Base-by-base conservation (phyloP, 2,329 filamentous ascomycete species). In the Exophiala sp. region DNA sequence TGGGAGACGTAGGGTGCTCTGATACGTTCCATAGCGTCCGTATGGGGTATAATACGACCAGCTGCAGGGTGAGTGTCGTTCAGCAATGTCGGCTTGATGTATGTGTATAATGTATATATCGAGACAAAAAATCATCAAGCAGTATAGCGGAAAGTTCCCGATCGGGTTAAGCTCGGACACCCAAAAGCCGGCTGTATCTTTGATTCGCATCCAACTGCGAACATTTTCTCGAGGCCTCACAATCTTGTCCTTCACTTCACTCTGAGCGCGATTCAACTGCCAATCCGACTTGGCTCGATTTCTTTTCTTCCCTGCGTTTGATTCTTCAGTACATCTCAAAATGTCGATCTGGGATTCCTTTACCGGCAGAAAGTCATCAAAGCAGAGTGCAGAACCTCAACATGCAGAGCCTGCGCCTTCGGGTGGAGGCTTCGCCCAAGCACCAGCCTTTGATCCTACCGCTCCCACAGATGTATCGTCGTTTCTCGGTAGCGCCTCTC, bases 381-480 rank as follows among this genome's bases (percentile, higher is more conserved):
- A 55, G 39, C 57, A 57, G 45, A 61, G 63, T 30, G 59, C 64
- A 19, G 63, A 72, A 35, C 60, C 70, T 45, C 62, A 70, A 42
- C 68, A 73, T 63, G 68, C 75, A 65, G 72, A 76, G 60, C 63
- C 71, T 63, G 22, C 46, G 11, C 34, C 52, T 37, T 50, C 55
- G 30, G 27, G 48, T 16, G 43, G 53, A 35, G 48, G 43, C 62
- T 78, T 78, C 67, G 70, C 72, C 53, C 70, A 79, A 50, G 69
- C 75, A 32, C 29, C 29, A 47, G 68, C 76, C 59, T 90, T 88
- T 70, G 83, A 90, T 68, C 55, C 59, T 23, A 76, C 80, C 60
- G 77, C 82, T 62, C 81, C 82, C 46, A 83, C 86, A 69, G 89
- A 91, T 70, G 86, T 93, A 63, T 85, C 88, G 64, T 85, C 87